Percentiles rank a stretch among this genome's conserved stretches.
Evolutionary conservation across 2,329 filamentous ascomycete species (phyloP).

Genomic region (Emydomyces testavorans): DNA sequence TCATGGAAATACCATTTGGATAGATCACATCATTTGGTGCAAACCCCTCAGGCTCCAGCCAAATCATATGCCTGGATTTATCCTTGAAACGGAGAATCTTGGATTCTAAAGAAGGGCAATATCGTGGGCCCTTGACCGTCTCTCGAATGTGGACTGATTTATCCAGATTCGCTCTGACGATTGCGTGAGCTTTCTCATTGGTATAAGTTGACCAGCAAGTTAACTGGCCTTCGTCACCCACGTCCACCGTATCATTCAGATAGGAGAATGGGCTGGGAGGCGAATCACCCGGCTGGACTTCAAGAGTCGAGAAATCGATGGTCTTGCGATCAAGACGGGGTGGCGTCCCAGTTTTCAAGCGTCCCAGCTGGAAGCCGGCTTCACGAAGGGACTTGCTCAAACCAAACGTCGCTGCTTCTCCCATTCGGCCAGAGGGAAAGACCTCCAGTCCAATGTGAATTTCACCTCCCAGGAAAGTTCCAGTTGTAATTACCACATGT

Average conservation of each 20-base stretch:
- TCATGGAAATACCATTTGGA: constrained; percentile 96
- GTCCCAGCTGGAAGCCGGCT: constrained; percentile 78
- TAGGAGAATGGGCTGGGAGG: constrained; percentile 87
- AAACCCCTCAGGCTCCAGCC: constrained; percentile 95
- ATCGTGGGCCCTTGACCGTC: constrained; percentile 83
- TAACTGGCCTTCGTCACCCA: constrained; percentile 59
- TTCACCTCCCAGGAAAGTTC: constrained; percentile 88
- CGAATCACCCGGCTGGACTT: constrained; percentile 68
- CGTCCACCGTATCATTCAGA: constrained; percentile 64
- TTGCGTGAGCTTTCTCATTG: constrained; percentile 66
- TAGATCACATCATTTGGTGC: constrained; percentile 74
- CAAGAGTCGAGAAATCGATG: constrained; percentile 64
- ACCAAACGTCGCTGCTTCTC: constrained; percentile 84
- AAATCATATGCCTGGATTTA: constrained; percentile 74
- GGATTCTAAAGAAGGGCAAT: constrained; percentile 89
- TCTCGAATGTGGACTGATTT: constrained; percentile 95
- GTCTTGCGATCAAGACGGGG: constrained; percentile 70
- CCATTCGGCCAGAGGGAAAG: constrained; percentile 81
- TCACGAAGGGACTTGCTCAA: constrained; percentile 80
- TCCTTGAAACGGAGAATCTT: constrained; percentile 82
- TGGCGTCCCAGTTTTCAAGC: constrained; percentile 91
- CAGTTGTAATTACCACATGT: constrained; percentile 86
- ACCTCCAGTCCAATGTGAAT: constrained; percentile 85
- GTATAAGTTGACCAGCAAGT: constrained; percentile 82
- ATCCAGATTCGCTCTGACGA: constrained; percentile 81